Percentiles rank a stretch among this genome's conserved stretches.
These are phyloP conservation scores for Thraustotheca clavata DNA, from an alignment of 352 stramenopile species.

Conservation along the genomic window DNA sequence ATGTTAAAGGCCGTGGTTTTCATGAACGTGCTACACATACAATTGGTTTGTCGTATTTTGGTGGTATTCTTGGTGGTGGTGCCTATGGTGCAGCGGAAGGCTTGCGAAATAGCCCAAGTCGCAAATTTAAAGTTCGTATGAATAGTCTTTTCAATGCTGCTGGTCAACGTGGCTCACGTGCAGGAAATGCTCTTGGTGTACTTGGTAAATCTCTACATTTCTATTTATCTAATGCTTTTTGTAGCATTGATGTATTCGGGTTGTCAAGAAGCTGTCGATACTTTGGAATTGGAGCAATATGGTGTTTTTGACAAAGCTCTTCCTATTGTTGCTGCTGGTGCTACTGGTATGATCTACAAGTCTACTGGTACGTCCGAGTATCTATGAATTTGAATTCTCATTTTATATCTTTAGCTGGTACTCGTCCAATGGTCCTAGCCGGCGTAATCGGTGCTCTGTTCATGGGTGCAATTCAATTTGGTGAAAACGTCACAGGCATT, in stretches of 20 bases:
- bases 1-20: constrained; percentile 74
- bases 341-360: constrained; percentile 81
- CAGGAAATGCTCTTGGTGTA: constrained; percentile 74
- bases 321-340: constrained; percentile 69
- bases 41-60: constrained; percentile 76
- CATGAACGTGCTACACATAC: constrained; percentile 76
- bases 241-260: constrained; percentile 82
- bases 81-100: constrained; percentile 54
- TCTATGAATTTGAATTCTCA: background rate
- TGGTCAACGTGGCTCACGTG: constrained; percentile 69
- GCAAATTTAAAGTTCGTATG: constrained; percentile 85
- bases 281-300: constrained; percentile 70
- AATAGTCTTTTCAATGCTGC: constrained; percentile 84
- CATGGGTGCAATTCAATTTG: constrained; percentile 81
- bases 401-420: constrained; percentile 30
- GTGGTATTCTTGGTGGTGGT: constrained; percentile 72
- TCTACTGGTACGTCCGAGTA: constrained; percentile 38
- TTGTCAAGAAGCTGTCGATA: constrained; percentile 74
- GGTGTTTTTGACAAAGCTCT: constrained; percentile 78
- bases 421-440: constrained; percentile 77
- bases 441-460: constrained; percentile 63
- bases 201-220: constrained; percentile 35
- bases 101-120: constrained; percentile 60
- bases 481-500: constrained; percentile 18
- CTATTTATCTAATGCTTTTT: background rate